phyloP scores from a whole-genome alignment of 495 filamentous ascomycete species.

The Talaromyces thailandensis region DNA sequence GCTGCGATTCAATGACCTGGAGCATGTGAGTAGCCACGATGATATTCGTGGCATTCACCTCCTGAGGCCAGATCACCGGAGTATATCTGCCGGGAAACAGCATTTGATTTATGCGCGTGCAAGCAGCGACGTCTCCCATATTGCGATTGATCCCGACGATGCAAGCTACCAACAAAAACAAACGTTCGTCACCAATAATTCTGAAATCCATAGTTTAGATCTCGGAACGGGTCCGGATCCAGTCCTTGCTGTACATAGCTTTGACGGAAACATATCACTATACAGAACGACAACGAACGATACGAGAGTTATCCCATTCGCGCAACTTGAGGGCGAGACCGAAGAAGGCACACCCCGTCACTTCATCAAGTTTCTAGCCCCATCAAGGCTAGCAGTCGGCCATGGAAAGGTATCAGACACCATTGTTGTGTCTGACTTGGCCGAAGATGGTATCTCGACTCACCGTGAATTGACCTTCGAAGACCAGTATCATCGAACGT shows the following conservation, averaged over 20 bases:
- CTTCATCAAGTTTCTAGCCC: constrained; percentile 45
- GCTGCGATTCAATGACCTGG: constrained; percentile 43
- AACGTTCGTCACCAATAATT: constrained; percentile 22
- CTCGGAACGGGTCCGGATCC: constrained; percentile 21
- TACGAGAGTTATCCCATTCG: constrained; percentile 27
- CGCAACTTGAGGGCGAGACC: constrained; percentile 20
- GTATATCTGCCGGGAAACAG: constrained; percentile 17
- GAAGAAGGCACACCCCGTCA: constrained; percentile 23
- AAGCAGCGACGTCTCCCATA: constrained; percentile 28
- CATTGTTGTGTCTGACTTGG: constrained; percentile 41
- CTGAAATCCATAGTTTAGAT: constrained; percentile 24
- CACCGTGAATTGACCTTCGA: constrained; percentile 25
- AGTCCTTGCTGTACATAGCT: constrained; percentile 37
- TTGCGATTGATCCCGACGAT: constrained; percentile 21
- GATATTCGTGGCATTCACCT: constrained; percentile 54
- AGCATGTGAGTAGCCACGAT: constrained; percentile 47
- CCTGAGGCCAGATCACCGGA: constrained; percentile 30
- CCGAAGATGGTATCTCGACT: constrained; percentile 25
- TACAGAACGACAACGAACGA: constrained; percentile 30
- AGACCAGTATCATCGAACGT: constrained; percentile 9
- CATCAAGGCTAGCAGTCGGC: constrained; percentile 40
- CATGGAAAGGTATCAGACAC: constrained; percentile 35
- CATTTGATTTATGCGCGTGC: constrained; percentile 33
- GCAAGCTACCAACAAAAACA: constrained; percentile 21
- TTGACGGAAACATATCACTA: constrained; percentile 32